Evolutionary conservation across 371 early-diverging fungal genomes (phyloP).

Genomic region (Mortierella sp.): DNA sequence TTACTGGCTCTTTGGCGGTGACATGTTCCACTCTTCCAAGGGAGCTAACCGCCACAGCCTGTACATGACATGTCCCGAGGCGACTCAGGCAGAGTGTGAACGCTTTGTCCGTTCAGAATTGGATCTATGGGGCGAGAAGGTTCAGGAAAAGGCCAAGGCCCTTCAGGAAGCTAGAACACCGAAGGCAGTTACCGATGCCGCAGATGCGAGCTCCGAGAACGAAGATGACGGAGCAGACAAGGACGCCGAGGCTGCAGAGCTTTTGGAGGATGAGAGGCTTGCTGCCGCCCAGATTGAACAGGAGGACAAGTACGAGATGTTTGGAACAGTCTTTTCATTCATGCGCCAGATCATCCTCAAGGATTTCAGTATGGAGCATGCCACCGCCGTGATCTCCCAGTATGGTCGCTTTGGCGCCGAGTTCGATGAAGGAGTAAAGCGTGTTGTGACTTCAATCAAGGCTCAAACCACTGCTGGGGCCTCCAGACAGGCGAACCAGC

Average conservation of each 20-base stretch:
- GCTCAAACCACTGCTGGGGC: slow-evolving; percentile 29
- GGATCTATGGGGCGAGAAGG: slow-evolving; percentile 43
- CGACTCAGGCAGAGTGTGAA: slow-evolving; percentile 59
- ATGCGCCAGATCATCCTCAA: slow-evolving; percentile 58
- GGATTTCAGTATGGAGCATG: slow-evolving; percentile 60
- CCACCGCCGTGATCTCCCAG: slow-evolving; percentile 56
- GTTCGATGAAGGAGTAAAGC: slow-evolving; percentile 65
- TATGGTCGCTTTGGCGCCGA: slow-evolving; percentile 61
- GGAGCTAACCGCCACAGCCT: slow-evolving; percentile 51
- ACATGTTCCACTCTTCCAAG: slow-evolving; percentile 59
- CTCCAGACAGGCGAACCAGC: slow-evolving; percentile 26
- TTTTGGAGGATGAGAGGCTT: slow-evolving; percentile 37
- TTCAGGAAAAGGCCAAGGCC: slow-evolving; percentile 28
- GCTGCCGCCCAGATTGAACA: slow-evolving; percentile 48
- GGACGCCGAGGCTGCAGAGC: slow-evolving; percentile 15
- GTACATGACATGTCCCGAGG: slow-evolving; percentile 57
- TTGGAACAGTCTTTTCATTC: slow-evolving; percentile 55
- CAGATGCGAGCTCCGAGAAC: slow-evolving; percentile 29
- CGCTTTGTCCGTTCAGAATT: slow-evolving; percentile 58
- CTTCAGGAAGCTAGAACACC: slow-evolving; percentile 29
- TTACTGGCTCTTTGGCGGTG: slow-evolving; percentile 70
- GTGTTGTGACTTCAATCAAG: slow-evolving; percentile 62
- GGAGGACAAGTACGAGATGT: slow-evolving; percentile 57
- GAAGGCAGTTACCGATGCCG: slow-evolving; percentile 8
- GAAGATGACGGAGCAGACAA: slow-evolving; percentile 9